Percentiles rank a stretch among this genome's conserved stretches.
These are phyloP conservation scores for Mrakia gelida DNA, from an alignment of 768 basidiomycete genomes.

Conservation along the genomic window DNA sequence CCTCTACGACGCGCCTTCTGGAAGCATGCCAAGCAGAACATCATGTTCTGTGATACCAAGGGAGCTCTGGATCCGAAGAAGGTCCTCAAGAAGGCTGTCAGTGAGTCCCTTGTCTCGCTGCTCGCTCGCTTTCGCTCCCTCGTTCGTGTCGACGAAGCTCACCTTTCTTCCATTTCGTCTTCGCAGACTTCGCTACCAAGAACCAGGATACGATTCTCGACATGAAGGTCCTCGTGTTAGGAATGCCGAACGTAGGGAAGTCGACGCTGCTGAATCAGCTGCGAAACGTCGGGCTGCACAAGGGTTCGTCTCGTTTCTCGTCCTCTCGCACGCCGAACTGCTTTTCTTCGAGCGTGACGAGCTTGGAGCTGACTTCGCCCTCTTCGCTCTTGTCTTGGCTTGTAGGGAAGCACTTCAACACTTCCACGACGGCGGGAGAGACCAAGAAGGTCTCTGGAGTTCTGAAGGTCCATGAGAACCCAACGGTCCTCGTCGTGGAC, in stretches of 20 bases:
- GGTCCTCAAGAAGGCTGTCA: constrained; percentile 44
- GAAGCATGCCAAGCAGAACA: constrained; percentile 42
- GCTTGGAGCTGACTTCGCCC: not conserved
- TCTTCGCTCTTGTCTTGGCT: not conserved
- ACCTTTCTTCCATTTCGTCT: not conserved
- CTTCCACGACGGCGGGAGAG: constrained; percentile 82
- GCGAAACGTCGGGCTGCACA: constrained; percentile 24
- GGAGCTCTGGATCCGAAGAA: constrained; percentile 43
- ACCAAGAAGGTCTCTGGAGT: constrained; percentile 85
- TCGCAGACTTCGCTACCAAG: constrained; percentile 25
- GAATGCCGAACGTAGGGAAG: constrained; percentile 34
- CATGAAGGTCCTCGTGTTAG: constrained; percentile 32
- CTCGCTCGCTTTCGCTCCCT: not conserved
- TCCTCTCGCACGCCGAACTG: constrained; percentile 10
- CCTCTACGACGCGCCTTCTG: constrained; percentile 45
- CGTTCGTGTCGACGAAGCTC: not conserved
- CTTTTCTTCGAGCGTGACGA: constrained; percentile 11
- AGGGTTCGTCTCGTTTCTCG: constrained; percentile 14
- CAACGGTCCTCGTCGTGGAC: constrained; percentile 85
- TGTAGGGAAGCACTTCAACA: constrained; percentile 79
- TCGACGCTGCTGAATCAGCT: constrained; percentile 31
- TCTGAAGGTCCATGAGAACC: constrained; percentile 73
- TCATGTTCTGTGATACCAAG: constrained; percentile 47
- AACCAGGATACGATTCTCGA: constrained; percentile 17
- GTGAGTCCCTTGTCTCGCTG: constrained; percentile 38